These are phyloP conservation scores for Micractinium sp. DNA, from an alignment of 139 green algal genomes.

Conservation along the genomic window DNA sequence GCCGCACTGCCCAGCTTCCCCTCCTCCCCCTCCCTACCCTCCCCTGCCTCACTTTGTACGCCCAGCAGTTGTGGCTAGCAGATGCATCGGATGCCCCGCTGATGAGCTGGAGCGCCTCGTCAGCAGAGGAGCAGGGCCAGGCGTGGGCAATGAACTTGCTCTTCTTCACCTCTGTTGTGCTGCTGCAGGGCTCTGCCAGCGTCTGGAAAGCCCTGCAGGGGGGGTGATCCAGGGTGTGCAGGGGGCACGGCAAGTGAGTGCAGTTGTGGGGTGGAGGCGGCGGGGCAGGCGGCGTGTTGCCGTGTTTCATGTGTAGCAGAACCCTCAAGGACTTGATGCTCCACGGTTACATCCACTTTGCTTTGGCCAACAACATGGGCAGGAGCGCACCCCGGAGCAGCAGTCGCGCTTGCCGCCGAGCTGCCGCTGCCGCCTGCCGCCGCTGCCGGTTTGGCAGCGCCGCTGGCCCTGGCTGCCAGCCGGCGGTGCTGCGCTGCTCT, in stretches of 20 bases:
- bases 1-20: neutral
- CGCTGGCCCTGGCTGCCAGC: neutral
- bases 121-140: slow-evolving; percentile 60
- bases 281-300: neutral
- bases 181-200: slow-evolving; percentile 15
- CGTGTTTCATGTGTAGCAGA: neutral
- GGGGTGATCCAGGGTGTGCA: neutral
- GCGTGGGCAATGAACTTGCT: slow-evolving; percentile 76
- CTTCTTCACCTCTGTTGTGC: slow-evolving; percentile 66
- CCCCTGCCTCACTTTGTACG: slow-evolving; percentile 45
- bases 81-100: slow-evolving; percentile 42
- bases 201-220: neutral
- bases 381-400: neutral
- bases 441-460: neutral
- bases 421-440: neutral
- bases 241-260: neutral
- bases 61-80: slow-evolving; percentile 88
- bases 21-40: neutral
- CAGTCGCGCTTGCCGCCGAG: neutral
- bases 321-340: too few relatives aligned
- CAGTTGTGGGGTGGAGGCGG: neutral
- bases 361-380: neutral
- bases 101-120: slow-evolving; percentile 66
- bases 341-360: neutral
- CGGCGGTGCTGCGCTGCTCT: neutral